Evolutionary conservation across 2,329 filamentous ascomycete species (phyloP).

Genomic region (Fusarium haematococcum): DNA sequence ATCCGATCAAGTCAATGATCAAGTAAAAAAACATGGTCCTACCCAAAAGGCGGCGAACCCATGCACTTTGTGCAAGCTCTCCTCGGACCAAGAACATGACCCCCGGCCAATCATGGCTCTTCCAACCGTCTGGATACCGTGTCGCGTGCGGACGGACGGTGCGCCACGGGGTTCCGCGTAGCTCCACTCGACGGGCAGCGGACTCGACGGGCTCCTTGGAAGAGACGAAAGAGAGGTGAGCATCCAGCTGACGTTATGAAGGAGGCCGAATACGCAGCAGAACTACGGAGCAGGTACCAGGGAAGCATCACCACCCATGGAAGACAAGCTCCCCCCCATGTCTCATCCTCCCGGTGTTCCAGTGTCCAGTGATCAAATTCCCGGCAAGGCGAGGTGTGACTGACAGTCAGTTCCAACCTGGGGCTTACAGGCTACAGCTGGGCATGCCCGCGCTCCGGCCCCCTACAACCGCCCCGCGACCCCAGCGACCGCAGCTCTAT

Average conservation of each 20-base stretch:
- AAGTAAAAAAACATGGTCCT: not conserved
- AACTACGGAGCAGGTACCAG: not conserved
- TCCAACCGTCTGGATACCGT: slow-evolving; percentile 13
- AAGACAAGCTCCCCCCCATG: not conserved
- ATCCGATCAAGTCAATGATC: not conserved
- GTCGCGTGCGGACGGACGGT: slow-evolving; percentile 35
- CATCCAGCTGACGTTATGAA: not conserved
- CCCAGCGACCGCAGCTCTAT: slow-evolving; percentile 6
- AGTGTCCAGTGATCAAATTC: slow-evolving; percentile 27
- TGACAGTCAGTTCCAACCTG: not conserved
- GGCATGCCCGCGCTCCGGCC: slow-evolving; percentile 18
- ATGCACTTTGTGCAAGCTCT: slow-evolving; percentile 14
- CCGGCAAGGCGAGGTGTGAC: slow-evolving; percentile 1
- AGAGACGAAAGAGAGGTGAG: not conserved
- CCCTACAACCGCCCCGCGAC: slow-evolving; percentile 1
- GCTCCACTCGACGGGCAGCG: slow-evolving; percentile 28
- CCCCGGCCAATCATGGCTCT: slow-evolving; percentile 23
- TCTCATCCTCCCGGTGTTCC: slow-evolving; percentile 24
- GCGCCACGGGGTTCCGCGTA: slow-evolving; percentile 28
- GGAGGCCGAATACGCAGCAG: not conserved
- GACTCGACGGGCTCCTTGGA: not conserved
- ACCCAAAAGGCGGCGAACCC: slow-evolving; percentile 3
- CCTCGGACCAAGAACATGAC: not conserved
- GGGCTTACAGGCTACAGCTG: slow-evolving; percentile 10
- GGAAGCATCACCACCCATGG: not conserved